These are phyloP conservation scores for Cadophora luteo-olivacea DNA, from an alignment of 2,329 filamentous ascomycete species.

Conservation along the genomic window DNA sequence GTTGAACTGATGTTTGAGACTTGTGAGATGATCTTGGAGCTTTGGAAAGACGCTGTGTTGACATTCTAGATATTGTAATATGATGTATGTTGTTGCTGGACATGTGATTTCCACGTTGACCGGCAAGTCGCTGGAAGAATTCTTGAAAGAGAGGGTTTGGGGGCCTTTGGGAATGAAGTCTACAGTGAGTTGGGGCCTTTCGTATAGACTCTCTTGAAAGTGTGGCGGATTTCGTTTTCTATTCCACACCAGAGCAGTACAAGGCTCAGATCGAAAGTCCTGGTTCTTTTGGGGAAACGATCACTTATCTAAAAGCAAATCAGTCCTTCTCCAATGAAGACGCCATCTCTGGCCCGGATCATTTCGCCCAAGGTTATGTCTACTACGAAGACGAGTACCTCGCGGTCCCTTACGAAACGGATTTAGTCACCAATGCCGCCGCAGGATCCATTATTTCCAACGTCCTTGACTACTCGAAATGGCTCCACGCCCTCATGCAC, in stretches of 20 bases:
- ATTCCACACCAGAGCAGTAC: neutral
- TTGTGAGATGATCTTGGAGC: neutral
- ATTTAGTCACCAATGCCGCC: conserved; percentile 47
- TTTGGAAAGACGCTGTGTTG: neutral
- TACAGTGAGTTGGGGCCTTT: conserved; percentile 42
- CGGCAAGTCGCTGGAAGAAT: conserved; percentile 47
- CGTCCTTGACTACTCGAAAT: conserved; percentile 57
- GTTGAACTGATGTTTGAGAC: neutral
- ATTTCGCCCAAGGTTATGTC: conserved; percentile 52
- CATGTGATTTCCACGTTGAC: conserved; percentile 55
- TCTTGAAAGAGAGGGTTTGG: conserved; percentile 52
- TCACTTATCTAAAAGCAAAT: neutral
- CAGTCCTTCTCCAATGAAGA: conserved; percentile 38
- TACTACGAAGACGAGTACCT: conserved; percentile 44
- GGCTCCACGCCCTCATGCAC: conserved; percentile 56
- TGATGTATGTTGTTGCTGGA: conserved; percentile 54
- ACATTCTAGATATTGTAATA: conserved; percentile 52
- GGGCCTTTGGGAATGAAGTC: conserved; percentile 54
- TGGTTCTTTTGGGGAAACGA: neutral
- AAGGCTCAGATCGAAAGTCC: neutral
- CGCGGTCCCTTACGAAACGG: conserved; percentile 43
- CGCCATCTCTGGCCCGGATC: conserved; percentile 33
- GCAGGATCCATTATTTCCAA: conserved; percentile 55
- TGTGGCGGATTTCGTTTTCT: neutral
- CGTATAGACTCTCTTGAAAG: too few species aligned